Evolutionary conservation across 805 yeast species (phyloP).

Genomic region (Hanseniaspora hatyaiensis): DNA sequence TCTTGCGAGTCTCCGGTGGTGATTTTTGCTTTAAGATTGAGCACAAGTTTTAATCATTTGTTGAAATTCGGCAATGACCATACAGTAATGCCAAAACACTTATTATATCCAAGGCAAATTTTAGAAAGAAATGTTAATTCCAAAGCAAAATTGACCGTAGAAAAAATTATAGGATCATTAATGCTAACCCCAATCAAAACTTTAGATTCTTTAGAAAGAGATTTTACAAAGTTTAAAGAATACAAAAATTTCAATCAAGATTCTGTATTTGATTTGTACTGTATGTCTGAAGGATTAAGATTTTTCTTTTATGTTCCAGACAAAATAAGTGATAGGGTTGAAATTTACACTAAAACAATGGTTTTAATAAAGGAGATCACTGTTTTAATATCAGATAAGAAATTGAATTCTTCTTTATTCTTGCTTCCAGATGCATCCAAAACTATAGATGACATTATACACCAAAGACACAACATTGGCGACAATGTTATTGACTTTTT

Average conservation of each 20-base stretch:
- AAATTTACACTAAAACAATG: constrained; percentile 25
- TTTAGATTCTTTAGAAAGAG: constrained; percentile 22
- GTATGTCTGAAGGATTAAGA: constrained; percentile 32
- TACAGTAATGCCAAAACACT: constrained; percentile 15
- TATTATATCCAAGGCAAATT: constrained; percentile 15
- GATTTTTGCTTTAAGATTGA: constrained; percentile 10
- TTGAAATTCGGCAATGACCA: constrained; percentile 7
- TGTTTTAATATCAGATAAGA: constrained; percentile 23
- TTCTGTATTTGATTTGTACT: constrained; percentile 24
- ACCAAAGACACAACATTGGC: constrained; percentile 22
- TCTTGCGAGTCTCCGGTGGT: constrained; percentile 1
- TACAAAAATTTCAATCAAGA: constrained; percentile 17
- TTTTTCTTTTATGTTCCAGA: constrained; percentile 28
- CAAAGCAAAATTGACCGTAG: constrained; percentile 23
- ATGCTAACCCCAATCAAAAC: constrained; percentile 28
- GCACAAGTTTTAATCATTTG: background rate
- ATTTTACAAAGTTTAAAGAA: background rate
- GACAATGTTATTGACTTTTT: constrained; percentile 1
- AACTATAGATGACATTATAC: constrained; percentile 24
- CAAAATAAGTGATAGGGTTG: constrained; percentile 22
- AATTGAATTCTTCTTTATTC: constrained; percentile 22
- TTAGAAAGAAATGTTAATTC: constrained; percentile 20
- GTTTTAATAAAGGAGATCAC: constrained; percentile 28
- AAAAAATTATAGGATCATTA: constrained; percentile 26
- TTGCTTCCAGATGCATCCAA: constrained; percentile 24